A percentile compares a stretch with the other conserved stretches of the same genome.
phyloP scores from a whole-genome alignment of 768 basidiomycete genomes.

The Dictyophora rubrovolvata region DNA sequence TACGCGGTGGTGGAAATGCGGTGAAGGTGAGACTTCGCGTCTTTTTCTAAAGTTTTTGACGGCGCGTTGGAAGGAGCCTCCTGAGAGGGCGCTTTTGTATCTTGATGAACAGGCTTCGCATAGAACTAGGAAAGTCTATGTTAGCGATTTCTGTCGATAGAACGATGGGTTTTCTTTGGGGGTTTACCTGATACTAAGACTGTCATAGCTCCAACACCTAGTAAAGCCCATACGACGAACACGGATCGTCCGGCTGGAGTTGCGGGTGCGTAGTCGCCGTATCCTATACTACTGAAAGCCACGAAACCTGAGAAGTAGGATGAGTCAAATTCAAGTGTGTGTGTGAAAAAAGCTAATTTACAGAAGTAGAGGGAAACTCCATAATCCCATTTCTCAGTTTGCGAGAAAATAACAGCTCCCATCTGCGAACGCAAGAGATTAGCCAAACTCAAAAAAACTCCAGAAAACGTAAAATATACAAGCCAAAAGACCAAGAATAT shows the following conservation, averaged over 20 bases:
- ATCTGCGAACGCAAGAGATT: slow-evolving; percentile 27
- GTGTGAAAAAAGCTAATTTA: slow-evolving; percentile 21
- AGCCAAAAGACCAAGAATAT: slow-evolving; percentile 75
- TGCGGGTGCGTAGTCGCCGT: slow-evolving; percentile 48
- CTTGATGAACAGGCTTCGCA: slow-evolving; percentile 55
- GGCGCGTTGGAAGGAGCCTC: slow-evolving; percentile 31
- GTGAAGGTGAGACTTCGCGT: slow-evolving; percentile 9
- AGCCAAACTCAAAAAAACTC: background rate
- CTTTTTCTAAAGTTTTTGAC: slow-evolving; percentile 35
- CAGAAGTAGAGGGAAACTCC: slow-evolving; percentile 65
- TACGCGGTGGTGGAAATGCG: background rate
- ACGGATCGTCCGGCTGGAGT: slow-evolving; percentile 65
- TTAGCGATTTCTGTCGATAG: background rate
- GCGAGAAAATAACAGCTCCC: slow-evolving; percentile 58
- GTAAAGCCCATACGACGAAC: slow-evolving; percentile 69
- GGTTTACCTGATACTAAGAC: slow-evolving; percentile 54
- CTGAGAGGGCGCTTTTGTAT: slow-evolving; percentile 48
- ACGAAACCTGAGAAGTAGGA: slow-evolving; percentile 42
- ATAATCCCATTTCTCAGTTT: slow-evolving; percentile 62
- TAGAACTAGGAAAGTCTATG: slow-evolving; percentile 33
- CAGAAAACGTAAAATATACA: slow-evolving; percentile 26
- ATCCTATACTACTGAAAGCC: slow-evolving; percentile 63
- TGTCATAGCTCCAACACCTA: slow-evolving; percentile 70
- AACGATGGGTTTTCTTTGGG: background rate
- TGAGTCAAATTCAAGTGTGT: background rate